Conservation (phyloP, 2,329 filamentous ascomycete genomes). For the Aspergillus flavus region DNA sequence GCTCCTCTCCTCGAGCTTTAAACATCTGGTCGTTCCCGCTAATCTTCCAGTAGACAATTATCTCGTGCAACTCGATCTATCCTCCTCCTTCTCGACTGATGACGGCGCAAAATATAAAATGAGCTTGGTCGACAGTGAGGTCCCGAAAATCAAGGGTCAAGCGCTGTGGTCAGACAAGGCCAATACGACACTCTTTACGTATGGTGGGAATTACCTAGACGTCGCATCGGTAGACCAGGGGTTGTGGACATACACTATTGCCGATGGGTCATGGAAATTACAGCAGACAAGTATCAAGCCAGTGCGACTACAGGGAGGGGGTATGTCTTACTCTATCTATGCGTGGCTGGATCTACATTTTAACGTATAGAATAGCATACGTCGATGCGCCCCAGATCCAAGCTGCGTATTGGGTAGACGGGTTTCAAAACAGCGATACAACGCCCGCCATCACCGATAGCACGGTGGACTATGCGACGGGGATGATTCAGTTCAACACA, state of each 20-base stretch:
- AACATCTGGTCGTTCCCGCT: no score
- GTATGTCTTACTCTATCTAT: background rate
- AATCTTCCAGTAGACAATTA: conserved; percentile 13
- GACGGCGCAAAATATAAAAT: conserved; percentile 20
- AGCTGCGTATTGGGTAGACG: conserved; percentile 17
- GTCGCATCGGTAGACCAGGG: conserved; percentile 11
- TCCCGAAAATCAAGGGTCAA: conserved; percentile 17
- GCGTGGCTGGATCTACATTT: background rate
- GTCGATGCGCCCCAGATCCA: conserved; percentile 14
- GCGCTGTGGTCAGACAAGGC: conserved; percentile 15
- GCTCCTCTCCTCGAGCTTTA: no score
- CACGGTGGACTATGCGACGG: conserved; percentile 9
- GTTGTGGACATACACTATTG: conserved; percentile 13
- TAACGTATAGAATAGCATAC: conserved; percentile 1
- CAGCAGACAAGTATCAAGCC: conserved; percentile 16
- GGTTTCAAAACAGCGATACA: conserved; percentile 14
- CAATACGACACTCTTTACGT: conserved; percentile 16
- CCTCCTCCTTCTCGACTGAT: background rate
- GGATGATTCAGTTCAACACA: conserved; percentile 19
- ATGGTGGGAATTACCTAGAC: conserved; percentile 13
- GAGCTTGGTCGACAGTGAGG: conserved; percentile 7
- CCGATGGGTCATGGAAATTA: conserved; percentile 8
- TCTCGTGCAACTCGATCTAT: conserved; percentile 16
- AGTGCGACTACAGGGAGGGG: conserved; percentile 13
- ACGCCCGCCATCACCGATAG: conserved; percentile 16